phyloP scores from a whole-genome alignment of 192 early-diverging fungal species.

The Jimgerdemannia flammicorona region DNA sequence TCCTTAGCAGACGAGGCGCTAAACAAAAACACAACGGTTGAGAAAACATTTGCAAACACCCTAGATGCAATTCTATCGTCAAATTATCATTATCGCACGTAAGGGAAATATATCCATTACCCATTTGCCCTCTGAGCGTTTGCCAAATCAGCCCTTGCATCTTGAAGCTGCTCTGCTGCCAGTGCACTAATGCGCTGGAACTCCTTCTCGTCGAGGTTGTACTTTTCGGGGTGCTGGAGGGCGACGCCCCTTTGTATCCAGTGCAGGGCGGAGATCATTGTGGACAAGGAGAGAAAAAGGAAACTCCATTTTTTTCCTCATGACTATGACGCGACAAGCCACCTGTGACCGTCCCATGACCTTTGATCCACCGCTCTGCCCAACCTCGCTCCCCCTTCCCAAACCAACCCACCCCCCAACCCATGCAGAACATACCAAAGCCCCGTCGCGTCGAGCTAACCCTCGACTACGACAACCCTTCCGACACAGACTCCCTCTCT shows the following conservation, averaged over 20 bases:
- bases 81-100: too few species aligned
- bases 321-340: neutral
- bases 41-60: conserved; percentile 3
- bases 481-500: neutral
- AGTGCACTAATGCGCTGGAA: conserved; percentile 73
- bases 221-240: conserved; percentile 71
- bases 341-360: neutral
- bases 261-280: conserved; percentile 84
- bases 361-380: too few species aligned
- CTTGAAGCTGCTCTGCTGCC: conserved; percentile 60
- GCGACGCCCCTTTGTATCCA: conserved; percentile 96
- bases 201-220: conserved; percentile 86
- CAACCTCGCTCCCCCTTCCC: too few species aligned
- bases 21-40: neutral
- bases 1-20: conserved; percentile 5
- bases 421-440: too few species aligned
- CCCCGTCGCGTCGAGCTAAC: too few species aligned
- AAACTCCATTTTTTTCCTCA: conserved; percentile 6
- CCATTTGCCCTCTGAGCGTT: conserved; percentile 40
- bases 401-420: too few species aligned
- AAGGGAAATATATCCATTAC: neutral
- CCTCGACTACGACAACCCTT: neutral
- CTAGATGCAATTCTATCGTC: too few species aligned
- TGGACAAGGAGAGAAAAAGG: conserved; percentile 17
- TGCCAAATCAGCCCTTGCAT: conserved; percentile 57